phyloP scores from a whole-genome alignment of 768 basidiomycete genomes.

The Agaricus sinodeliciosus region DNA sequence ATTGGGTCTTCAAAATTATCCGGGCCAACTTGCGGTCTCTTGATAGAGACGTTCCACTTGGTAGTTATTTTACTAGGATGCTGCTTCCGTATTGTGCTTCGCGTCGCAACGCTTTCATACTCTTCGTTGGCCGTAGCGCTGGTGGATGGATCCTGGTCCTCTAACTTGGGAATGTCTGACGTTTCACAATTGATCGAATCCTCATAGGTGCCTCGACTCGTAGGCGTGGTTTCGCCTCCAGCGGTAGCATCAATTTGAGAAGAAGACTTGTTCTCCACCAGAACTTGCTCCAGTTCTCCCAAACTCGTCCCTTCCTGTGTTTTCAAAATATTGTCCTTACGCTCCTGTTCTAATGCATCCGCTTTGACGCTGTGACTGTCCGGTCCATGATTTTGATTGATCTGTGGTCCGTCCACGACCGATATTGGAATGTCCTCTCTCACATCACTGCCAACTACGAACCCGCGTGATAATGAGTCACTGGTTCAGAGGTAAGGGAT shows the following conservation, averaged over 20 bases:
- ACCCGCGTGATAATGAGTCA: not conserved
- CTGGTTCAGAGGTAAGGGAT: not conserved
- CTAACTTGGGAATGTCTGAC: constrained; percentile 3
- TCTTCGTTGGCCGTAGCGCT: constrained; percentile 48
- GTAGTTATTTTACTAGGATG: constrained; percentile 42
- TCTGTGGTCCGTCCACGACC: constrained; percentile 29
- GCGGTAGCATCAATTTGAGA: not conserved
- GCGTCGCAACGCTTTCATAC: constrained; percentile 32
- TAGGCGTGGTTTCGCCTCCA: constrained; percentile 1
- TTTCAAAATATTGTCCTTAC: constrained; percentile 37
- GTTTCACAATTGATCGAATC: not conserved
- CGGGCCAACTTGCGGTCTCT: constrained; percentile 67
- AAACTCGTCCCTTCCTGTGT: constrained; percentile 47
- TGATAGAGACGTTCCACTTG: constrained; percentile 60
- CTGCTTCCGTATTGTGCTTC: constrained; percentile 40
- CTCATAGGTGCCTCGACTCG: not conserved
- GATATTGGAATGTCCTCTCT: constrained; percentile 31
- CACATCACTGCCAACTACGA: constrained; percentile 32
- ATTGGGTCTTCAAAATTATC: constrained; percentile 87
- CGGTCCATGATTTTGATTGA: constrained; percentile 34
- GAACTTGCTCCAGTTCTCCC: constrained; percentile 63
- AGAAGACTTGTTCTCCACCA: constrained; percentile 37
- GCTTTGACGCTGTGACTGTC: constrained; percentile 35
- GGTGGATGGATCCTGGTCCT: constrained; percentile 31
- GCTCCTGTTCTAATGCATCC: constrained; percentile 38